Conservation (phyloP, 768 basidiomycete genomes). For the Boletus edulis region DNA sequence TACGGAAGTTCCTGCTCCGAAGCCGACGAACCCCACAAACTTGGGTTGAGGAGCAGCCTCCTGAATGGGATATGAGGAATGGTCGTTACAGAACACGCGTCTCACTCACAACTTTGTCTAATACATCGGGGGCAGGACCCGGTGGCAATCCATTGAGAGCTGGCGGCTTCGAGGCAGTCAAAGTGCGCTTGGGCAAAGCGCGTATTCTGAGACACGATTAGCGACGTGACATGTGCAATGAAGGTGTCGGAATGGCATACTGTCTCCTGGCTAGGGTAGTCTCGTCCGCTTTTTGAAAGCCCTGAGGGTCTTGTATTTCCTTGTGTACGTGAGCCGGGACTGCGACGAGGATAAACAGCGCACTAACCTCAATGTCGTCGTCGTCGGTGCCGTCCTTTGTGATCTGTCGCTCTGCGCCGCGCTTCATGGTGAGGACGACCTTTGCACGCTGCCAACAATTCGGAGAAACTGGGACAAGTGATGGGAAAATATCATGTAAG, state of each 20-base stretch:
- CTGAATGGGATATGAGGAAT: conserved; percentile 16
- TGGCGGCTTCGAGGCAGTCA: conserved; percentile 20
- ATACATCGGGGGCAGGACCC: conserved; percentile 18
- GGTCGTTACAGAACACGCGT: conserved; percentile 14
- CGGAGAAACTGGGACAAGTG: neutral
- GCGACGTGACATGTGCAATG: neutral
- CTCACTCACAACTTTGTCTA: conserved; percentile 24
- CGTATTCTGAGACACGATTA: conserved; percentile 50
- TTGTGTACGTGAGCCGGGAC: conserved; percentile 21
- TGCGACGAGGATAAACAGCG: neutral
- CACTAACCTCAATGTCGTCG: conserved; percentile 34
- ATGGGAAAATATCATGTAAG: conserved; percentile 24
- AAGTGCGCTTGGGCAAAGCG: conserved; percentile 55
- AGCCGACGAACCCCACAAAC: conserved; percentile 53
- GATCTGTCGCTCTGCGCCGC: conserved; percentile 71
- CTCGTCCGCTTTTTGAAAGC: conserved; percentile 63
- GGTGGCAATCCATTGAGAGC: conserved; percentile 25
- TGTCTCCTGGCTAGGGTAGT: conserved; percentile 50
- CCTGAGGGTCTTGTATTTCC: conserved; percentile 41
- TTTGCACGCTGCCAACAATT: neutral
- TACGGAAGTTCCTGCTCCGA: conserved; percentile 37
- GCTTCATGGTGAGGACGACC: conserved; percentile 52
- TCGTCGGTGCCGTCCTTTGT: conserved; percentile 51
- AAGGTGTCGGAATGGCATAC: conserved; percentile 38
- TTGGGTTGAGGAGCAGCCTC: conserved; percentile 37